Conservation (phyloP, 108 stramenopile species). For the Aurantiochytrium sp. region DNA sequence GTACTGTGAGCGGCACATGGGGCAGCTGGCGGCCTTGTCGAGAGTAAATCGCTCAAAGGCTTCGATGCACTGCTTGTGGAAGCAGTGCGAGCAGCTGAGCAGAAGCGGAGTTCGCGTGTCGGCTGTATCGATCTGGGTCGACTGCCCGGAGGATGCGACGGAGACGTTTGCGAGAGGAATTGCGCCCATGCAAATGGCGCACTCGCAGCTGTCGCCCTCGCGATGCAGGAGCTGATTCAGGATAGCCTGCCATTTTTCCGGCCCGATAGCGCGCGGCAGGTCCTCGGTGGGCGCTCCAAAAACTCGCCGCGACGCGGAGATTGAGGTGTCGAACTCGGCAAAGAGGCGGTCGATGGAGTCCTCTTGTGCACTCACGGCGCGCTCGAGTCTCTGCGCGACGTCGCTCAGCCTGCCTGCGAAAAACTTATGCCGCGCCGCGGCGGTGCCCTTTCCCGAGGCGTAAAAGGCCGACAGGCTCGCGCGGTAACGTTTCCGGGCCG, state of each 20-base stretch:
- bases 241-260: background rate
- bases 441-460: background rate
- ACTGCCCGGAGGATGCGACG: background rate
- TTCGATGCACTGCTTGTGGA: slow-evolving; percentile 12
- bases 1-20: background rate
- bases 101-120: background rate
- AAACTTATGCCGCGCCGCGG: background rate
- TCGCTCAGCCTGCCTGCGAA: background rate
- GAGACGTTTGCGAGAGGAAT: background rate
- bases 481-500: background rate
- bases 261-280: background rate
- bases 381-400: background rate
- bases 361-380: background rate
- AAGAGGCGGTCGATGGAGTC: slow-evolving; percentile 27
- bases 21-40: background rate
- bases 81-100: slow-evolving; percentile 1
- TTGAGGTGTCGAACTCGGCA: background rate
- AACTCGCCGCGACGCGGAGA: background rate
- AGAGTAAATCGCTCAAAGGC: slow-evolving; percentile 8
- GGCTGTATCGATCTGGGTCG: background rate
- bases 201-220: background rate
- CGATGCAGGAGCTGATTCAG: background rate
- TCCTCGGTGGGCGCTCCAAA: background rate
- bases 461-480: background rate
- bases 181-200: background rate